Conservation (phyloP, 257 asterid genomes). For the Nyctanthes arbortristis region DNA sequence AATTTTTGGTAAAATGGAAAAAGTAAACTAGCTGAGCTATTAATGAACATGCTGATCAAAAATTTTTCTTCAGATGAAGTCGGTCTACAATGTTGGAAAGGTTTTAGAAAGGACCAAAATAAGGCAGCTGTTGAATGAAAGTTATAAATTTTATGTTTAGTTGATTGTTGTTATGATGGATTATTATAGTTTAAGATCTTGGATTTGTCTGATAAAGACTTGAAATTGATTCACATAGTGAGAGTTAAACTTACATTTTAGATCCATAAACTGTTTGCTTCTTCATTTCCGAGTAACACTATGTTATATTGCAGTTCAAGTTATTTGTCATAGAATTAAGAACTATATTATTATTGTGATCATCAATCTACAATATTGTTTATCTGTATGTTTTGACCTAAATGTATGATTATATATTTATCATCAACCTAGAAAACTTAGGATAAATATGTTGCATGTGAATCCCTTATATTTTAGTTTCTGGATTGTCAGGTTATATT, state of each 20-base stretch:
- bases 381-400: background rate
- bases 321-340: background rate
- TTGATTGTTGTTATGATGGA: no score
- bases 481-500: conserved; percentile 83
- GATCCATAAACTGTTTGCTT: background rate
- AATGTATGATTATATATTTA: background rate
- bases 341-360: background rate
- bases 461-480: conserved; percentile 65
- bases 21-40: background rate
- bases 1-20: background rate
- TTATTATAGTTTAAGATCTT: background rate
- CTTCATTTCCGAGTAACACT: background rate
- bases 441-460: conserved; percentile 34
- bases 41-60: background rate
- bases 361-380: background rate
- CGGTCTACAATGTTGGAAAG: background rate
- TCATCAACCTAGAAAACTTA: conserved; percentile 13
- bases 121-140: conserved; percentile 5
- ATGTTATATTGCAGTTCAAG: background rate
- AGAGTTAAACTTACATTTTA: no score
- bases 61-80: background rate
- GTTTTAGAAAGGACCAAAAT: background rate
- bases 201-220: background rate
- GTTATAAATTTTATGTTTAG: conserved; percentile 9
- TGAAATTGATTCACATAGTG: background rate